Evolutionary conservation across 1,284 basidiomycete genomes (phyloP).

Genomic region (Erythrobasidium hasegawianum): DNA sequence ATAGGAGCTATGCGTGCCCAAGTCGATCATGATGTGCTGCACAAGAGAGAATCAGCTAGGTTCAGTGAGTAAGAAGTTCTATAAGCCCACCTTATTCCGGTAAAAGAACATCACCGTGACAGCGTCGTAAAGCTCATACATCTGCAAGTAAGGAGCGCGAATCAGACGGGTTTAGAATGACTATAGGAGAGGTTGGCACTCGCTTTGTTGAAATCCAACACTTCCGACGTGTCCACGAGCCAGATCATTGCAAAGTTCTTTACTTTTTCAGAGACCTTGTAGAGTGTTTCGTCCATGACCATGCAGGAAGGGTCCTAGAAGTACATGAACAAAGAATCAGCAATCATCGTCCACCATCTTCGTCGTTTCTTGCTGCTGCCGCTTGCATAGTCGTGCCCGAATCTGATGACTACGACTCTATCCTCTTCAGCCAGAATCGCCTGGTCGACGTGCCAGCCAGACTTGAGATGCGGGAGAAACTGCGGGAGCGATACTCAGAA

Average conservation of each 20-base stretch:
- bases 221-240: conserved; percentile 86
- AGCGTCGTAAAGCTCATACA: conserved; percentile 90
- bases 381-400: conserved; percentile 75
- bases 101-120: conserved; percentile 99
- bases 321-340: neutral
- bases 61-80: too few relatives aligned
- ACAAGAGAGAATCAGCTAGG: neutral
- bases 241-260: conserved; percentile 97
- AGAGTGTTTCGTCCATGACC: conserved; percentile 98
- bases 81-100: conserved; percentile 57
- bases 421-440: conserved; percentile 98
- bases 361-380: neutral
- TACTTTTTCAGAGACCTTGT: conserved; percentile 87
- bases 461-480: conserved; percentile 85
- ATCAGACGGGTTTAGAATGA: conserved; percentile 35
- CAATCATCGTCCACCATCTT: neutral
- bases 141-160: conserved; percentile 53
- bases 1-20: neutral
- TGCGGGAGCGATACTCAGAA: conserved; percentile 39
- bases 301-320: conserved; percentile 82
- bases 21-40: conserved; percentile 98
- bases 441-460: conserved; percentile 96
- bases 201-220: conserved; percentile 99
- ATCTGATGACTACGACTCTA: conserved; percentile 88
- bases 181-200: conserved; percentile 40